Percentiles rank a stretch among this genome's conserved stretches.
Evolutionary conservation across 345 rosid genomes (phyloP).

Genomic region (Litchi chinensis): DNA sequence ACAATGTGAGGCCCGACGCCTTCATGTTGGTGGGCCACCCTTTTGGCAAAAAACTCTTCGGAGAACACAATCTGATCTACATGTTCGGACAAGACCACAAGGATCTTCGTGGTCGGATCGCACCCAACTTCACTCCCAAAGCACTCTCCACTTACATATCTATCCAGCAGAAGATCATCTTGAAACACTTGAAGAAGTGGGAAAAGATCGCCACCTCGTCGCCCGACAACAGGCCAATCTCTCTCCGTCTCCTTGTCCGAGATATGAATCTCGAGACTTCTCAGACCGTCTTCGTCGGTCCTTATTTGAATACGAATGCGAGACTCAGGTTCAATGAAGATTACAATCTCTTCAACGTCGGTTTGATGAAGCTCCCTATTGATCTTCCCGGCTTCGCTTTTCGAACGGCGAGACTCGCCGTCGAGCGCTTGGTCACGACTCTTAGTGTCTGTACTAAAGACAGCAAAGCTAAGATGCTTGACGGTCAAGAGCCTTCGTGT

Average conservation of each 20-base stretch:
- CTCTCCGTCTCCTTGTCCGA: slow-evolving; percentile 55
- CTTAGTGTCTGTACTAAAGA: slow-evolving; percentile 45
- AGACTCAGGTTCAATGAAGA: slow-evolving; percentile 50
- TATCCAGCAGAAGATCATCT: slow-evolving; percentile 67
- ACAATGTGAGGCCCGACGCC: slow-evolving; percentile 84
- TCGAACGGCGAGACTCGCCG: slow-evolving; percentile 67
- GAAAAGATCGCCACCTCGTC: slow-evolving; percentile 23
- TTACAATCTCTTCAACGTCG: slow-evolving; percentile 75
- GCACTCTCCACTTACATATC: slow-evolving; percentile 74
- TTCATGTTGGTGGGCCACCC: slow-evolving; percentile 81
- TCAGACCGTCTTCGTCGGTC: slow-evolving; percentile 83
- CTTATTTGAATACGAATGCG: slow-evolving; percentile 45
- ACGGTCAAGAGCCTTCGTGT: slow-evolving; percentile 61
- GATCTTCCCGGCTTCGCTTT: slow-evolving; percentile 78
- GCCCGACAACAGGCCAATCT: slow-evolving; percentile 14
- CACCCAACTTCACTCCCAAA: slow-evolving; percentile 76
- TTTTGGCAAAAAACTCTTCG: slow-evolving; percentile 83
- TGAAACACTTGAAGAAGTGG: slow-evolving; percentile 61
- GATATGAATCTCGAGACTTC: slow-evolving; percentile 89
- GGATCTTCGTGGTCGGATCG: slow-evolving; percentile 73
- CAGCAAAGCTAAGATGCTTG: slow-evolving; percentile 58
- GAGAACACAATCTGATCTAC: slow-evolving; percentile 81
- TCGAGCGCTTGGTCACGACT: slow-evolving; percentile 48
- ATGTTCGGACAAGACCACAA: slow-evolving; percentile 87
- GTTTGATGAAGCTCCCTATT: slow-evolving; percentile 67